Percentiles rank a stretch among this genome's conserved stretches.
Evolutionary conservation across 2,329 filamentous ascomycete genomes (phyloP).

Genomic region (Calonectria crousiana): DNA sequence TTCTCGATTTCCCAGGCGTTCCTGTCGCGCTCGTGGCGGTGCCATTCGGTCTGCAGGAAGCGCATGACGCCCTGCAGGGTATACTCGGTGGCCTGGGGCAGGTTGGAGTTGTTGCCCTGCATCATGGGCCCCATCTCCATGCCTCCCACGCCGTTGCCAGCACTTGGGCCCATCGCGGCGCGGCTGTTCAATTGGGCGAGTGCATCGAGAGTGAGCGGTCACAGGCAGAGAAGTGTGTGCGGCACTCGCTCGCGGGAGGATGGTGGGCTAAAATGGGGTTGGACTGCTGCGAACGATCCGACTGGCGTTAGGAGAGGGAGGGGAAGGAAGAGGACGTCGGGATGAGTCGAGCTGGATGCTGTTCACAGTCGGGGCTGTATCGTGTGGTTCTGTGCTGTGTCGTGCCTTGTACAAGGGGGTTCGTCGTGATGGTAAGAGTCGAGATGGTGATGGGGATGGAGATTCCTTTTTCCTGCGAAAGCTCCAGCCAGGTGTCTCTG

Average conservation of each 20-base stretch:
- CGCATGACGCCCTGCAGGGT: constrained; percentile 90
- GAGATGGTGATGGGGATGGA: constrained; percentile 21
- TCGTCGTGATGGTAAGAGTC: not conserved
- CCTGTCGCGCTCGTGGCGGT: constrained; percentile 95
- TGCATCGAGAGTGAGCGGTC: constrained; percentile 51
- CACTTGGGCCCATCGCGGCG: constrained; percentile 57
- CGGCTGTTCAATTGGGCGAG: constrained; percentile 51
- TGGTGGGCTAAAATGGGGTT: constrained; percentile 25
- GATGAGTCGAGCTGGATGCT: too few relatives aligned
- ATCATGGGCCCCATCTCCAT: constrained; percentile 60
- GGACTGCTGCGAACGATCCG: constrained; percentile 27
- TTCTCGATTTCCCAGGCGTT: constrained; percentile 99
- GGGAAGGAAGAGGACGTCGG: not conserved
- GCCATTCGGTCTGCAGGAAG: constrained; percentile 99
- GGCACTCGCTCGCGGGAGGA: constrained; percentile 37
- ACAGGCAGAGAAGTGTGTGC: constrained; percentile 36
- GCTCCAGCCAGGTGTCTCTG: constrained; percentile 37
- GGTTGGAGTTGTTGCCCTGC: constrained; percentile 60
- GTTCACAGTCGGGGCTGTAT: not conserved
- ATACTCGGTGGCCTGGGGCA: constrained; percentile 72
- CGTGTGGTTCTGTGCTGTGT: not conserved
- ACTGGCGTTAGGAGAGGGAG: not conserved
- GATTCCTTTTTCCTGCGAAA: constrained; percentile 30
- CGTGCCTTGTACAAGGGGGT: not conserved
- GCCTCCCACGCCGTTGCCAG: constrained; percentile 59